Base-by-base conservation (phyloP, 345 rosid species). In the Aquilaria sinensis region DNA sequence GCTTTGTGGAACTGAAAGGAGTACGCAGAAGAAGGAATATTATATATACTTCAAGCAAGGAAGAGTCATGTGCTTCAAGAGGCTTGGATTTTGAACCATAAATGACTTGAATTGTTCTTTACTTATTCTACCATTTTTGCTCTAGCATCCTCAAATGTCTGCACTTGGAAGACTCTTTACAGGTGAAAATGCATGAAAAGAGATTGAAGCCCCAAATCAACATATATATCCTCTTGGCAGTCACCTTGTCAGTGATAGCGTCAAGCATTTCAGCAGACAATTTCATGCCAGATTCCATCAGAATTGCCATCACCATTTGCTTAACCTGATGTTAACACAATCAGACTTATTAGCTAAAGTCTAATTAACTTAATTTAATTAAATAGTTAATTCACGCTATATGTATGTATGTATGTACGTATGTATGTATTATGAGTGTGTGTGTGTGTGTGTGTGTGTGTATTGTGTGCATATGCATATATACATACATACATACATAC, bases 61-160 rank as follows among this genome's bases (percentile, higher is more conserved):
- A 67, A 89, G 87, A 65, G 96, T 89, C 96, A 87, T 87, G 70
- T 85, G 85, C 79, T 72, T 83, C 80, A 90, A 72, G 49, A 90
- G 70, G 55, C 72, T 66, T 3, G 97, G 97, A 71, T 85, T 66
- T 65, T 73, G 73, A 59, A 69, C 48, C 54, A 56, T 88, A 63
- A 85, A 90, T 0, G 41, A 78, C 64, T 78, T 90, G 95, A 95
- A 90, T 53, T 87, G 90, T 12, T 73, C 80, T 68, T 74, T 79
- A 67, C 70, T 63, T 64, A 90, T 90, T 76, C 53, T 85, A 56
- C 97, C 97, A 15, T 90, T 69, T 48, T 87, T 0, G 67, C 67
- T 70, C 87, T 90, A 56, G 83, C 90, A 62, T 90, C 97, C 5
- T 77, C 83, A 83, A 90, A 90, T 43, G 95, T 90, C 92, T 90